Evolutionary conservation across 148 eudicot genomes (phyloP).

Genomic region (Rhododendron mucronatum): DNA sequence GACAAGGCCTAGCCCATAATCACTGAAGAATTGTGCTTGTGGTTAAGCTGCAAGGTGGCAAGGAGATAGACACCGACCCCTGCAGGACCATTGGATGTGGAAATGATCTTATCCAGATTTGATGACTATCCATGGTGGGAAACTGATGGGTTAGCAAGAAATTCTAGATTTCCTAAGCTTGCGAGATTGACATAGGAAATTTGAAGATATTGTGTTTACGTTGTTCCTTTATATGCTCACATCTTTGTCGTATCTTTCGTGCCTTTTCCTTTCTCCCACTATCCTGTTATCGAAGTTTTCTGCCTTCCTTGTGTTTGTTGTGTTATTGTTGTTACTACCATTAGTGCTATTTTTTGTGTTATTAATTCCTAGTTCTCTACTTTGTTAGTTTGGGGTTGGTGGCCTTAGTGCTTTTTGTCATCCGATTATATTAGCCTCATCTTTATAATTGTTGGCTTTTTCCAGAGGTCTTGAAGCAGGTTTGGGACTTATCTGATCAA

Average conservation of each 20-base stretch:
- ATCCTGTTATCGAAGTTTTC: background rate
- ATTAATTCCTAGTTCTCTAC: too few species aligned
- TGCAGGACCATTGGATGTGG: background rate
- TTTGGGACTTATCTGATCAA: slow-evolving; percentile 98
- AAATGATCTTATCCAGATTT: background rate
- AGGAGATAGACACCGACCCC: background rate
- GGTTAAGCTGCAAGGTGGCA: background rate
- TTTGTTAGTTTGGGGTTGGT: background rate
- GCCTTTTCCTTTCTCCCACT: slow-evolving; percentile 2
- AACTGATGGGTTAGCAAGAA: background rate
- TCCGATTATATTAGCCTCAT: background rate
- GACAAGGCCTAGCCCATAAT: background rate
- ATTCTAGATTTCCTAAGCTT: background rate
- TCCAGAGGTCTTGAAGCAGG: slow-evolving; percentile 90
- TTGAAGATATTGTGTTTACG: background rate
- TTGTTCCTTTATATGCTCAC: background rate
- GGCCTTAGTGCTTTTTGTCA: background rate
- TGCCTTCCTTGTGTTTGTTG: background rate
- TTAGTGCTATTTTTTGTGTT: background rate
- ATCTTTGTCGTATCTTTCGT: background rate
- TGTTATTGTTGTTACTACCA: background rate
- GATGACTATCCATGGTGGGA: background rate
- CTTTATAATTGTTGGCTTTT: slow-evolving; percentile 7
- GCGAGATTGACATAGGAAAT: background rate
- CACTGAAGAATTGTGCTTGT: background rate